A percentile compares a stretch with the other conserved stretches of the same genome.
Evolutionary conservation across 2,329 filamentous ascomycete genomes (phyloP).

Genomic region (Gaeumannomyces sp.): DNA sequence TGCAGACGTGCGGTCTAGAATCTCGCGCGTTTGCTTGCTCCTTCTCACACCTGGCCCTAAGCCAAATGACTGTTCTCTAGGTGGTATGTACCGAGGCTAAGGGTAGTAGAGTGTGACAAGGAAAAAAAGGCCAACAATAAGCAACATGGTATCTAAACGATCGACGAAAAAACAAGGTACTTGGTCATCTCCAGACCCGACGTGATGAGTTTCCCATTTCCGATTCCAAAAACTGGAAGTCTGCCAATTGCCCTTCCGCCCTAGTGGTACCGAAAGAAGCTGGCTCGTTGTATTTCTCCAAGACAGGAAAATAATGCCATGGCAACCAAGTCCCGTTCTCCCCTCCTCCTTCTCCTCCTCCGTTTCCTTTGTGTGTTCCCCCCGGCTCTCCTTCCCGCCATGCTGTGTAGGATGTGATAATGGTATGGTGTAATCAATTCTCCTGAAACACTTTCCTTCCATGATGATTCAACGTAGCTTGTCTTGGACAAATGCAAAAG

Average conservation of each 20-base stretch:
- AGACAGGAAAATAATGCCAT: neutral
- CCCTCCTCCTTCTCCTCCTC: neutral
- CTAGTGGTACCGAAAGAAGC: neutral
- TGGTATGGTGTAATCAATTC: constrained; percentile 1
- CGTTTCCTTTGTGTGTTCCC: neutral
- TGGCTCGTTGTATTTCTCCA: neutral
- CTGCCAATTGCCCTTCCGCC: neutral
- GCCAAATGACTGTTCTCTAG: too few species aligned
- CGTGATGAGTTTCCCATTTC: neutral
- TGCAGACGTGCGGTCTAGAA: too few species aligned
- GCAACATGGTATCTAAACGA: neutral
- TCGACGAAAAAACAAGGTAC: neutral
- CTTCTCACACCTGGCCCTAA: too few species aligned
- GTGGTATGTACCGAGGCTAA: too few species aligned
- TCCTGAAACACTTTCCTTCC: neutral
- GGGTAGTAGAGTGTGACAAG: too few species aligned
- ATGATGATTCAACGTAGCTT: neutral
- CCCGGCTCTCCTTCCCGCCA: neutral
- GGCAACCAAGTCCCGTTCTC: neutral
- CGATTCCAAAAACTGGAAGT: neutral
- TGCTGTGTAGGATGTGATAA: neutral
- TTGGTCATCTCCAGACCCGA: neutral
- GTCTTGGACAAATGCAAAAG: neutral
- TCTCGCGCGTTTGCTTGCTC: too few species aligned
- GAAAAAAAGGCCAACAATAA: neutral